Evolutionary conservation across 2,329 filamentous ascomycete species (phyloP), one percentile per base, ranked within the genome.

Genomic region (Xylariaceae sp.): DNA sequence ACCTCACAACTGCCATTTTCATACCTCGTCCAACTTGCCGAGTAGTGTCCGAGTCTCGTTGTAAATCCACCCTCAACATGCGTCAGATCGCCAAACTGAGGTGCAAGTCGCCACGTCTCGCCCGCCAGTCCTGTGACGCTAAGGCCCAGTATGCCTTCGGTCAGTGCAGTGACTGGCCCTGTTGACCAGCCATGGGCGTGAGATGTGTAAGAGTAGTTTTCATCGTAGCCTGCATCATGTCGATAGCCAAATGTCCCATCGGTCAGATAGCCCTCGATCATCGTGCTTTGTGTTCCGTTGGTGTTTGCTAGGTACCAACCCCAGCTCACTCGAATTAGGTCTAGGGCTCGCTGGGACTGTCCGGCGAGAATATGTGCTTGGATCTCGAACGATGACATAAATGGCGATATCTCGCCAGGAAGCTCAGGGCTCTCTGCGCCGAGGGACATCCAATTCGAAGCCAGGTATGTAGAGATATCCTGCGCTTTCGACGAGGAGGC

Each of bases 211-310:
- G 61, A 63, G 38, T 61, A 63, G 40, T 76, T 72, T 35, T 71
- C 64, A 3, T 59, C 57, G 47, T 82, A 81, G 0, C 76, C 78
- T 6, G 68, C 57, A 36, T 69, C 62, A 24, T 63, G 66, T 2
- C 77, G 66, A 52, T 83, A 84, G 2, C 71, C 74, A 48, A 78
- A 84, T 0, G 65, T 72, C 3, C 76, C 77, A 47, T 82, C 69
- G 0, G 57, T 57, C 2, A 77, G 64, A 44, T 79, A 81, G 0
- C 78, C 79, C 56, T 83, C 79, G 19, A 81, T 69, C 16, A 77
- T 69, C 0, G 79, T 82, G 32, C 69, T 74, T 42, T 72, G 64
- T 0, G 78, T 81, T n/a, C 76, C 76, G 48, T 77, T 72, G 1
- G 71, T 67, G 43, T 80, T 70, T 44, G 72, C 65, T 13, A 79